A percentile compares a stretch with the other conserved stretches of the same genome.
Conservation (phyloP, 805 yeast genomes). For the Lipomyces sp. region DNA sequence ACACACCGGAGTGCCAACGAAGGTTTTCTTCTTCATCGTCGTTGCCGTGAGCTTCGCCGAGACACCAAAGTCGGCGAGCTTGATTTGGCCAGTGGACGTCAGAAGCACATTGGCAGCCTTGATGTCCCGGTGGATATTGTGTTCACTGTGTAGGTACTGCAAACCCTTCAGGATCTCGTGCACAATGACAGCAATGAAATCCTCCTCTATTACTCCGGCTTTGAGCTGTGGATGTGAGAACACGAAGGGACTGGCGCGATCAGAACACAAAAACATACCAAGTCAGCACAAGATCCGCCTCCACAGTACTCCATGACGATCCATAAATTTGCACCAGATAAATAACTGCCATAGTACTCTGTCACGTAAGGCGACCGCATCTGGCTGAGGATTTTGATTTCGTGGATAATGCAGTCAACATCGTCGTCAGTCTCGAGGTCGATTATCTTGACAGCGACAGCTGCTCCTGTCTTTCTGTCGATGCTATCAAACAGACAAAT, state of each 20-base stretch:
- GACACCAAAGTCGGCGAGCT: conserved; percentile 91
- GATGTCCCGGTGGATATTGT: conserved; percentile 82
- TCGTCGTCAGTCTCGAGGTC: conserved; percentile 81
- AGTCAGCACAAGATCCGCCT: conserved; percentile 85
- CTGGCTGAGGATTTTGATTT: conserved; percentile 69
- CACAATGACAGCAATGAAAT: conserved; percentile 57
- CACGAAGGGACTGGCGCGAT: neutral
- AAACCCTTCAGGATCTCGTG: conserved; percentile 67
- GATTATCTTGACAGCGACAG: conserved; percentile 83
- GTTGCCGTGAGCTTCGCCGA: conserved; percentile 71
- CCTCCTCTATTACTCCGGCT: conserved; percentile 55
- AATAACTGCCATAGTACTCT: conserved; percentile 58
- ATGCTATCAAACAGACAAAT: conserved; percentile 6
- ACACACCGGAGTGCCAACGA: conserved; percentile 79
- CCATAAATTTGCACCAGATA: conserved; percentile 70
- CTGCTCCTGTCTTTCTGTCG: conserved; percentile 39
- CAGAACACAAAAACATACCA: conserved; percentile 35
- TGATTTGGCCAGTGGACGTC: conserved; percentile 65
- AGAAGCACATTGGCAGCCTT: conserved; percentile 85
- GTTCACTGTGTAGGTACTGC: conserved; percentile 68
- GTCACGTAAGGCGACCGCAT: conserved; percentile 68
- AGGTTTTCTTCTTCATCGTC: conserved; percentile 56
- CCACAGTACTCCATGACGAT: conserved; percentile 94
- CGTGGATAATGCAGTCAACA: conserved; percentile 65
- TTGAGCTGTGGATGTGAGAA: conserved; percentile 40